Base-by-base conservation (phyloP, 192 early-diverging fungal species). In the Podila clonocystis region DNA sequence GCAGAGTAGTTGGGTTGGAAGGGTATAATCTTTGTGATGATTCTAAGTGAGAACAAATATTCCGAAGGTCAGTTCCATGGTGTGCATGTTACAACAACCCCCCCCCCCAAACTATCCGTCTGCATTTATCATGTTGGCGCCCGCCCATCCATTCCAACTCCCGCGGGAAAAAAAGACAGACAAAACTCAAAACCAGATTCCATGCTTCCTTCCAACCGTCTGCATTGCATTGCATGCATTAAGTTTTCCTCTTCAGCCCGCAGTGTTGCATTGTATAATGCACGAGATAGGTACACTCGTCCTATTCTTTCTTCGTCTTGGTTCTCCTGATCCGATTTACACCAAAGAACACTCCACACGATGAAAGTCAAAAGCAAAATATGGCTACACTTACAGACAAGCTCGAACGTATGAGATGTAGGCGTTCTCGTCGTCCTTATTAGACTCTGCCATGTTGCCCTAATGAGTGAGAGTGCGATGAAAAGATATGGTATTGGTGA, bases 1-100 rank as follows among this genome's bases (percentile, higher is more conserved):
- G 55, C 24, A 9, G 50, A 58, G 26, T 80, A 80, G 9, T 68
- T 70, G 4, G 64, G 49, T 50, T 79, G 75, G 13, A 62, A 55
- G 4, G 75, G 75, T 8, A 79, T 79, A 52, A 79, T 72, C 61
- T 79, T 79, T 9, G 75, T 79, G 50, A 72, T 67, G 26, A 79
- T 72, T 4, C 75, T 78, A 70, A 17, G 52, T 31, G 13, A 26
- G 1, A 26, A 9, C 3, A 55, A 24, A 55, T 55, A 55, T 26
- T n/a, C 20, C 9, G 20, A 24, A 24, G 22, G 52, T 55, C 24
- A 55, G 22, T 5, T 24, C 22, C 20, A 8, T 55, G 52, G 20
- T 12, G 8, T n/a, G n/a, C 8, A 36, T 36, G 34, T 36, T 9
- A 1, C 52, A 26, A 55, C 22, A 55, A 19, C 24, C 20, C 50